phyloP scores from a whole-genome alignment of 805 yeast species.

The Myxozyma melibiosi region DNA sequence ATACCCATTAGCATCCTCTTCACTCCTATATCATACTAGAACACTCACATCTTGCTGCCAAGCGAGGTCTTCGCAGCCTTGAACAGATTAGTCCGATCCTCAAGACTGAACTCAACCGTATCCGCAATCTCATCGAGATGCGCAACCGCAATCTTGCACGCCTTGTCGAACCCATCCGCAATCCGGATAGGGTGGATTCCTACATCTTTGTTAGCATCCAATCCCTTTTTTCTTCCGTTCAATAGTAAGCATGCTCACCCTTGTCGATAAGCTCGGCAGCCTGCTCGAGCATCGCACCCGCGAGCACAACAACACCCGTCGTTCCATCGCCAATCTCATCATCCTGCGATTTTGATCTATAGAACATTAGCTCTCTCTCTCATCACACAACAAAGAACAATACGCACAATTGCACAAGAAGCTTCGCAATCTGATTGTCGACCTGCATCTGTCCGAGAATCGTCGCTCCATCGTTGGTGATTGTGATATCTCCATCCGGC shows the following conservation, averaged over 20 bases:
- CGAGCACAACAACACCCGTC: conserved; percentile 96
- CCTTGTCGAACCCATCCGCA: conserved; percentile 97
- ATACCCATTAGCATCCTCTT: neutral
- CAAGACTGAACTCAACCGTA: conserved; percentile 54
- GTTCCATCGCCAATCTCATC: conserved; percentile 99
- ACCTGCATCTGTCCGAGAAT: conserved; percentile 94
- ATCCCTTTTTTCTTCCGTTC: neutral
- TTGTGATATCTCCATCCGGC: conserved; percentile 97
- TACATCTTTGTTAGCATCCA: neutral
- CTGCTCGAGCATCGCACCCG: conserved; percentile 91
- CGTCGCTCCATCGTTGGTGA: conserved; percentile 98
- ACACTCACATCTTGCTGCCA: conserved; percentile 73
- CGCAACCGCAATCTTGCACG: conserved; percentile 84
- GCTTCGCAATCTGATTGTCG: conserved; percentile 93
- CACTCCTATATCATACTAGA: neutral
- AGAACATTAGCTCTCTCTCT: neutral
- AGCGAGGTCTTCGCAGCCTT: conserved; percentile 93
- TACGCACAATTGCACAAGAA: conserved; percentile 78
- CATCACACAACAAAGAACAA: neutral
- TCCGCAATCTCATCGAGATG: conserved; percentile 78
- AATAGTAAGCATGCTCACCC: conserved; percentile 28
- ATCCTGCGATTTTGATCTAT: conserved; percentile 78
- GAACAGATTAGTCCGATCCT: conserved; percentile 57
- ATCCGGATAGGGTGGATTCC: conserved; percentile 97
- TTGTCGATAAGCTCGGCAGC: conserved; percentile 92